phyloP scores from a whole-genome alignment of 176 grass and related monocot species.

The Carex cristatella region DNA sequence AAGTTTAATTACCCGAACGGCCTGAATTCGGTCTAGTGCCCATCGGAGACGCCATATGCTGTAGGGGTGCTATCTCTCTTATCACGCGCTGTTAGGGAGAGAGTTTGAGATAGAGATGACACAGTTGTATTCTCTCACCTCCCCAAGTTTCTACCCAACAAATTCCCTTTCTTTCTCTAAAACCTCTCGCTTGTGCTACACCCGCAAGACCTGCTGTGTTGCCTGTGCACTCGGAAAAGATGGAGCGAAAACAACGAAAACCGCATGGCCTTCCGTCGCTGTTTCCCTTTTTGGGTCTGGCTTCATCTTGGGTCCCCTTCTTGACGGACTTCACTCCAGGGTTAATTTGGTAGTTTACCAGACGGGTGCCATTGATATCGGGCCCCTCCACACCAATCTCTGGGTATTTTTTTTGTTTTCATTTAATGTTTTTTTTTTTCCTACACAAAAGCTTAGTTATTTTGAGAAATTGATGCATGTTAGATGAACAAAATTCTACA shows the following conservation, averaged over 20 bases:
- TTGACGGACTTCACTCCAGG: slow-evolving; percentile 83
- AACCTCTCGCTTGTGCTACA: background rate
- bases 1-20: no score
- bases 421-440: background rate
- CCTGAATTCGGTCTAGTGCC: no score
- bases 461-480: background rate
- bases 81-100: no score
- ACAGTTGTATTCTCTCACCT: background rate
- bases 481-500: background rate
- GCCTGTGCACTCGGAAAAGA: background rate
- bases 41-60: no score
- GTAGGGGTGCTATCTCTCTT: no score
- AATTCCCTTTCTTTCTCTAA: background rate
- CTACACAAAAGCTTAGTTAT: background rate
- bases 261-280: slow-evolving; percentile 52
- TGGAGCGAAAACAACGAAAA: background rate
- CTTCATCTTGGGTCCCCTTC: slow-evolving; percentile 66
- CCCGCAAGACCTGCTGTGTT: background rate
- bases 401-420: slow-evolving; percentile 30
- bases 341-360: slow-evolving; percentile 64
- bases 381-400: slow-evolving; percentile 66
- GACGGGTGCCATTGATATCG: slow-evolving; percentile 54
- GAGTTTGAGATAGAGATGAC: background rate
- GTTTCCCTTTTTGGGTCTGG: slow-evolving; percentile 54
- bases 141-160: background rate